Conservation (phyloP, 2,329 filamentous ascomycete species). For the Phaeophleospora eucalypticola region DNA sequence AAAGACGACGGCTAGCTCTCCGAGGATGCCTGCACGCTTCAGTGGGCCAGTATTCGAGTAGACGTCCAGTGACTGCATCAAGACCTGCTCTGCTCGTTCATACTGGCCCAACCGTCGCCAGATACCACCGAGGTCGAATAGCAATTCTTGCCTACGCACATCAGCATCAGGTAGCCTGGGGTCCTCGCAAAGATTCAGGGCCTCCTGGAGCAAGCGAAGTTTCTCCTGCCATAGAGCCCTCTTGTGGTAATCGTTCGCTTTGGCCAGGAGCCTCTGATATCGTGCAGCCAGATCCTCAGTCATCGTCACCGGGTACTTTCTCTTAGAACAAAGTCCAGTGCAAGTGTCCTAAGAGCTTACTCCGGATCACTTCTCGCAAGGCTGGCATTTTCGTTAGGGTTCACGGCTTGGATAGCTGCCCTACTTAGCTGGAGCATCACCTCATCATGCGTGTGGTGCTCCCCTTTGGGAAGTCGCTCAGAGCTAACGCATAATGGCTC, state of each 20-base stretch:
- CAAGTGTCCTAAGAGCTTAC: too few species aligned
- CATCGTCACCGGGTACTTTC: too few species aligned
- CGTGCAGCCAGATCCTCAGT: too few species aligned
- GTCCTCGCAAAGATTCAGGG: neutral
- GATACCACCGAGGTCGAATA: neutral
- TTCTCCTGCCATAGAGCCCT: neutral
- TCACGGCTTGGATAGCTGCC: too few species aligned
- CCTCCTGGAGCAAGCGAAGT: neutral
- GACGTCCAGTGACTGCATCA: neutral
- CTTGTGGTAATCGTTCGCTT: neutral
- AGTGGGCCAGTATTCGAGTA: neutral
- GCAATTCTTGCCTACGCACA: neutral
- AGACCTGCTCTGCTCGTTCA: neutral
- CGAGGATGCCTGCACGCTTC: neutral
- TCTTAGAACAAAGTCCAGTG: too few species aligned
- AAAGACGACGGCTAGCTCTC: conserved; percentile 1
- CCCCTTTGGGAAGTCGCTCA: too few species aligned
- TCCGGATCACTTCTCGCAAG: too few species aligned
- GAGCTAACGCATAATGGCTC: too few species aligned
- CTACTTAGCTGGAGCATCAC: too few species aligned
- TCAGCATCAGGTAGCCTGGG: neutral
- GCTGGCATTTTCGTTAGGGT: too few species aligned
- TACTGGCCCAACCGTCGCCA: conserved; percentile 1
- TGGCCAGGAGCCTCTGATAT: neutral
- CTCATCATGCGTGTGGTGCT: too few species aligned